Conservation (phyloP, 352 stramenopile species). For the Globisporangium paddicum region DNA sequence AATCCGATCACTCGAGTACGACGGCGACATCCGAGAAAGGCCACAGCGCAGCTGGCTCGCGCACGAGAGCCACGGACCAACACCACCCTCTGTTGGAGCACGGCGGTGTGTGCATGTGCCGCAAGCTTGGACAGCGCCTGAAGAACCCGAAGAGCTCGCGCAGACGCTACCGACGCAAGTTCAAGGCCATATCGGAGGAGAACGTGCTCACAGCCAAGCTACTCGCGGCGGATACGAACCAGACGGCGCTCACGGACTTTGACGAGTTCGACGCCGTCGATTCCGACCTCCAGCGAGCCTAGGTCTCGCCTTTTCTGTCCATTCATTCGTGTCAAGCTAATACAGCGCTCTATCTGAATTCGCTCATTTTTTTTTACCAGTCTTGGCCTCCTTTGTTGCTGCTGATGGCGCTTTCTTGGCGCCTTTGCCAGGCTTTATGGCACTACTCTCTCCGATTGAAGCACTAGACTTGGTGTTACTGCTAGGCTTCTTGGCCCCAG, state of each 20-base stretch:
- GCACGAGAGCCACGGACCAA: background rate
- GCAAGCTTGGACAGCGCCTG: constrained; percentile 31
- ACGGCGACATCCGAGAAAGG: background rate
- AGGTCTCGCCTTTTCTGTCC: background rate
- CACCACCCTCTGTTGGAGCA: constrained; percentile 8
- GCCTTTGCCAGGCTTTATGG: background rate
- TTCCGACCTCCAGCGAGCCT: background rate
- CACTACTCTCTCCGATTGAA: background rate
- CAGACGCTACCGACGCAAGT: constrained; percentile 19
- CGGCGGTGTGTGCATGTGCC: constrained; percentile 26
- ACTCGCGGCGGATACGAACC: constrained; percentile 9
- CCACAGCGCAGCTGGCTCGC: background rate
- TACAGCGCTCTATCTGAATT: background rate
- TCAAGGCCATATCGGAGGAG: constrained; percentile 17
- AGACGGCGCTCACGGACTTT: constrained; percentile 6
- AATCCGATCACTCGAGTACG: constrained; percentile 7
- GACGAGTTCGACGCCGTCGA: constrained; percentile 8
- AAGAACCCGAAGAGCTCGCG: constrained; percentile 14
- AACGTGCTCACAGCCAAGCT: constrained; percentile 19
- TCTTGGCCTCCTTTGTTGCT: background rate
- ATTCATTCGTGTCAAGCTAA: background rate
- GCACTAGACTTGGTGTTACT: background rate
- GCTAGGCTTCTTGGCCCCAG: background rate
- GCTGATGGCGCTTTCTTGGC: background rate
- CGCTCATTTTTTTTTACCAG: constrained; percentile 5